Percentiles rank a stretch among this genome's conserved stretches.
These are phyloP conservation scores for Lactarius evosmus DNA, from an alignment of 768 basidiomycete species.

Conservation along the genomic window DNA sequence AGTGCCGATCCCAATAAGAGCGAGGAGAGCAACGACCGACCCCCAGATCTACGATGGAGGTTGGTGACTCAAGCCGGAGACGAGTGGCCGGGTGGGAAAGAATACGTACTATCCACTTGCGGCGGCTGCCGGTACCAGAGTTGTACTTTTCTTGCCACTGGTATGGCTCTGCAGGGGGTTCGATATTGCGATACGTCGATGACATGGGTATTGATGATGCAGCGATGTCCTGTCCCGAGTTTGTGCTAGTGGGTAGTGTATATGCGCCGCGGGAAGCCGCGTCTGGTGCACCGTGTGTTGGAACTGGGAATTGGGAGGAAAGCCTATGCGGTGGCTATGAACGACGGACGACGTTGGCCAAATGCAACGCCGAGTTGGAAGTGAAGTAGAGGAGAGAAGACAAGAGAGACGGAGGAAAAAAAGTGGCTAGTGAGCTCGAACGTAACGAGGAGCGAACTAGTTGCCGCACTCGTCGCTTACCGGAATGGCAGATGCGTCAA, in stretches of 20 bases:
- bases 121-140: neutral
- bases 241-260: neutral
- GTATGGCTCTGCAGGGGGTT: neutral
- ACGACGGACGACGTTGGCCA: constrained; percentile 5
- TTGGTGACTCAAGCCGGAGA: neutral
- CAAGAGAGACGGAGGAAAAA: neutral
- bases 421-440: neutral
- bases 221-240: constrained; percentile 1
- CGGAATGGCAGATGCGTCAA: constrained; percentile 7
- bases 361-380: constrained; percentile 5
- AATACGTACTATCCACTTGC: constrained; percentile 26
- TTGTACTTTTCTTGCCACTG: constrained; percentile 18
- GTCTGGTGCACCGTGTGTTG: constrained; percentile 7
- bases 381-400: neutral
- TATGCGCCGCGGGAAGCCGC: constrained; percentile 16
- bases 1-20: constrained; percentile 56
- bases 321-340: constrained; percentile 14
- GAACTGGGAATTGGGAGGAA: neutral
- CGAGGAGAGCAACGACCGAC: constrained; percentile 43
- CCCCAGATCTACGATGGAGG: constrained; percentile 48
- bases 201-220: constrained; percentile 3
- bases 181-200: constrained; percentile 9
- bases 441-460: neutral
- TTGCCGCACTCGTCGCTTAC: constrained; percentile 5
- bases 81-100: neutral